Base-by-base conservation (phyloP, 495 filamentous ascomycete genomes). In the Tuber umbilicatum region DNA sequence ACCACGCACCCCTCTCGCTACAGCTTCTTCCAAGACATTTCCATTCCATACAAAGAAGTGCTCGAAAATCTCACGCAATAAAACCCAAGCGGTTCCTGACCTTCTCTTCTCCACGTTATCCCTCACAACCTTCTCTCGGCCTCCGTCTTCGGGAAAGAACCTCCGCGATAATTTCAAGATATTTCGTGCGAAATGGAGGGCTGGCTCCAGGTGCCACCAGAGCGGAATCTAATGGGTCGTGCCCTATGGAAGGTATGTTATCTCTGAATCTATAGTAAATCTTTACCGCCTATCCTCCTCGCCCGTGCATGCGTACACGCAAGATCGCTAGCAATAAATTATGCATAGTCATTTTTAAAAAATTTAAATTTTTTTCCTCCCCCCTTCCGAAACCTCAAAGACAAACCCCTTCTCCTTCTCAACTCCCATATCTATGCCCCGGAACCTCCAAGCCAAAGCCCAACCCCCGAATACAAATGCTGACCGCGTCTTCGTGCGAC, bases 211-310 rank as follows among this genome's bases (percentile, higher is more conserved):
- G 76, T 82, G 45, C 80, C 81, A 31, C 81, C 75, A 50, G 77
- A 82, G 71, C 73, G 76, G 43, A 82, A 81, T 71, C 73, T 82
- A 19, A 82, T 82, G 70, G 81, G 80, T 43, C 78, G 81, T 47
- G 78, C 70, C 68, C 47, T 64, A 55, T 82, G 81, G 81, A 82
- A 82, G 81, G 81, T 82, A 82, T 74, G 68, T 55, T 12, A 64
- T n/a, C n/a, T 31, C 55, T 3, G 31, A 64, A 2, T 14, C 55
- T 64, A 64, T 14, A 16, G 31, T 31, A 64, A 64, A 64, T 64
- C 55, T 14, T 64, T 64, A 64, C 27, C 55, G 4, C 55, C 55
- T 64, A 64, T 9, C n/a, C 21, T 55, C 9, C 43, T 14, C 60
- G 14, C 23, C 43, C 38, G 23, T 73, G 23, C 72, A 31, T 70